phyloP scores from a whole-genome alignment of 352 stramenopile species.

The Phytophthora pluvialis region DNA sequence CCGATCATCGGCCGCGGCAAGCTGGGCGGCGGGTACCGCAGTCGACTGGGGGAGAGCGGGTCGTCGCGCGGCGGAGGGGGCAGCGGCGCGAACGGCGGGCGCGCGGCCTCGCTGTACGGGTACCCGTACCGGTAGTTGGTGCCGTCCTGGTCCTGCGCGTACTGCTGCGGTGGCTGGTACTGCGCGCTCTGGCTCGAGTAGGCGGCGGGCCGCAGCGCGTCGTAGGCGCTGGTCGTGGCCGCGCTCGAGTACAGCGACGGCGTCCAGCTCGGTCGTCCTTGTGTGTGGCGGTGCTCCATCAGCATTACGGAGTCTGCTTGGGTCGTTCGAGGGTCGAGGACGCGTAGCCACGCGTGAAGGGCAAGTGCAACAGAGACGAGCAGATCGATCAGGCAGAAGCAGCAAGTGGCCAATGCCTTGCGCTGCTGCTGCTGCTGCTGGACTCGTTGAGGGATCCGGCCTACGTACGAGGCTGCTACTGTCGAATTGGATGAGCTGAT shows the following conservation, averaged over 20 bases:
- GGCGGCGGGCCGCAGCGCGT: constrained; percentile 23
- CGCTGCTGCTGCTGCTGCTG: constrained; percentile 1
- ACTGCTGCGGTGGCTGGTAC: constrained; percentile 23
- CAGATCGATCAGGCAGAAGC: constrained; percentile 11
- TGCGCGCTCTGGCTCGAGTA: constrained; percentile 14
- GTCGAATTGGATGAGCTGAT: constrained; percentile 46
- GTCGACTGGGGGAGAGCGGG: constrained; percentile 3
- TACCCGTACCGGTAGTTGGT: constrained; percentile 28
- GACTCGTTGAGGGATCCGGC: not conserved
- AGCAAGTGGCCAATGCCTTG: not conserved
- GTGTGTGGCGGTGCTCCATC: constrained; percentile 38
- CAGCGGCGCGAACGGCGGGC: constrained; percentile 34
- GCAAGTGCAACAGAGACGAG: constrained; percentile 11
- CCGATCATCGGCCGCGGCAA: constrained; percentile 31
- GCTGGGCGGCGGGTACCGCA: constrained; percentile 30
- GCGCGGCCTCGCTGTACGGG: constrained; percentile 20
- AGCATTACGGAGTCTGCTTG: constrained; percentile 21
- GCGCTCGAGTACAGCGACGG: constrained; percentile 28
- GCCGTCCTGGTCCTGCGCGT: constrained; percentile 25
- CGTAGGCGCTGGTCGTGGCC: constrained; percentile 15
- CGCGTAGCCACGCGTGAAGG: constrained; percentile 5
- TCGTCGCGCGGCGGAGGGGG: constrained; percentile 26
- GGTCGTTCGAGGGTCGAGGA: constrained; percentile 17
- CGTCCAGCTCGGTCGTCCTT: constrained; percentile 38
- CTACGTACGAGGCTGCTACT: constrained; percentile 38